Evolutionary conservation across 495 filamentous ascomycete species (phyloP).

Genomic region (Lophium mytilinum): DNA sequence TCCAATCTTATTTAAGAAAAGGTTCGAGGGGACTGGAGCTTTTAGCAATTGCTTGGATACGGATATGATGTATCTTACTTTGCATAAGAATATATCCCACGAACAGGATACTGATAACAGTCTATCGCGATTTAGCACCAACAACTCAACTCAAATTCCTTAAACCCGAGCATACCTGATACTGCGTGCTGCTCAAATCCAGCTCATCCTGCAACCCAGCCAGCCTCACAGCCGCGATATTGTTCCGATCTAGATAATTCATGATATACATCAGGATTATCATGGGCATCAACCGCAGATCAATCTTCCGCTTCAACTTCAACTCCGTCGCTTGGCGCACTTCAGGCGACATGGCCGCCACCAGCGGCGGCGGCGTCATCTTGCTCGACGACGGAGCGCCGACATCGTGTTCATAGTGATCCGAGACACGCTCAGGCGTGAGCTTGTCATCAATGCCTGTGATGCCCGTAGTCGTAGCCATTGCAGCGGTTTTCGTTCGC

Average conservation of each 20-base stretch:
- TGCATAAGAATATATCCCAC: constrained; percentile 53
- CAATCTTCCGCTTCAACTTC: constrained; percentile 55
- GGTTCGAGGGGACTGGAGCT: constrained; percentile 47
- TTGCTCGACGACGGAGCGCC: background rate
- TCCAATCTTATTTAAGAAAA: constrained; percentile 49
- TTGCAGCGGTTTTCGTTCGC: background rate
- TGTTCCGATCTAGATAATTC: constrained; percentile 71
- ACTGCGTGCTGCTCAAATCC: background rate
- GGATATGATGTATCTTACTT: constrained; percentile 1
- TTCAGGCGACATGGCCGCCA: background rate
- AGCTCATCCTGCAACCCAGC: constrained; percentile 16
- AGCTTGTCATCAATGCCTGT: background rate
- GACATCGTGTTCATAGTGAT: background rate
- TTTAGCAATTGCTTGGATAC: background rate
- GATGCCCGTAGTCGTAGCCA: background rate
- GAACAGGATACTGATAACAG: constrained; percentile 60
- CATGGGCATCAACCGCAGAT: constrained; percentile 54
- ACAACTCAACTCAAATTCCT: background rate
- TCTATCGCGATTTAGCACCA: constrained; percentile 30
- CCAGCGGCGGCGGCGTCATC: background rate
- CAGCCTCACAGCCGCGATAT: constrained; percentile 46
- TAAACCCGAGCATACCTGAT: background rate
- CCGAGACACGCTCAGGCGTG: background rate
- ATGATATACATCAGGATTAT: constrained; percentile 68
- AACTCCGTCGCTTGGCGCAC: constrained; percentile 4